Evolutionary conservation across 2,329 filamentous ascomycete species (phyloP), one percentile per base, ranked within the genome.

Genomic region (Epichloe sylvatica): DNA sequence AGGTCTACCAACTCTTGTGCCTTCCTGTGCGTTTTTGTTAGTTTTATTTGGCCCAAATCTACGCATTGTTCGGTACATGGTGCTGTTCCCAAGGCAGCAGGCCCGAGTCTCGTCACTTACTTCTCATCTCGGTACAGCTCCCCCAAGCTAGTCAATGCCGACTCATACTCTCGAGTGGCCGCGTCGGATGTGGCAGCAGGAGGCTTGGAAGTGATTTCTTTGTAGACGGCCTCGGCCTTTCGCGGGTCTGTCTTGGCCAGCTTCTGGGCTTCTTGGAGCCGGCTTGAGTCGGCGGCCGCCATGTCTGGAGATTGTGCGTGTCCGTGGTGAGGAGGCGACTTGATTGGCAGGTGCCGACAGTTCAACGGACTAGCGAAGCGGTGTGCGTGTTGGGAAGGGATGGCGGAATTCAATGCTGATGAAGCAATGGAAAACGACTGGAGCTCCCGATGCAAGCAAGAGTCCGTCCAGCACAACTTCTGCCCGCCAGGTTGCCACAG

Each of bases 91-190:
- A 30, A 2, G 8, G 30, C 30, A 30, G 8, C 19, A 17, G 17
- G 17, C 17, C 17, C 17, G 9, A 13, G 23, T 4, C 23, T 43
- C 19, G 25, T 23, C 35, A 73, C 82, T 68, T 70, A 85, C 81
- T 85, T 86, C 70, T 86, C 80, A 69, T 96, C 89, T 59, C 89
- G 80, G 69, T 96, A 96, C 57, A 97, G 77, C 77, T 94, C 86
- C 60, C 92, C 92, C 64, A 98, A 72, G 56, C 84, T 86, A 62
- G 96, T 78, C 65, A 98, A 70, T 25, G 92, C 89, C 58, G 77
- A 77, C 74, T 98, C 92, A 62, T 96, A 98, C 67, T 95, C 88
- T 67, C 86, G 83, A 57, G 91, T 81, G 52, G 90, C 87, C 37
- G 84, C 80, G 68, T 98, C 92, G 53, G 79, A 82, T 52, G 81